Base-by-base conservation (phyloP, 305 asterid species). In the Rubia tinctorum region DNA sequence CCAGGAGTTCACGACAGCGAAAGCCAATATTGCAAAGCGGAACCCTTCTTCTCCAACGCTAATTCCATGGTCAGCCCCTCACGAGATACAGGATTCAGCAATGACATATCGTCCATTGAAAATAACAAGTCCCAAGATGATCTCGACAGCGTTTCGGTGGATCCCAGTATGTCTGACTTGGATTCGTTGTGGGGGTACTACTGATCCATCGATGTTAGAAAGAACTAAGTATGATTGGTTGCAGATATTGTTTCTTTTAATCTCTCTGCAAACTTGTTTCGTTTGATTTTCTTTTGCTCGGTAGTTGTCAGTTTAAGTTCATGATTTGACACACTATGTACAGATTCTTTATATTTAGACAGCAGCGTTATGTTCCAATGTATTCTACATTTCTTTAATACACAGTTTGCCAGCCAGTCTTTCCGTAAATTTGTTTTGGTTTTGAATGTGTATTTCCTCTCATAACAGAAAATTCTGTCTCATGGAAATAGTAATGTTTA, bases 81-180 rank as follows among this genome's bases (percentile, higher is more conserved):
- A 20, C 90, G 85, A 59, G 92, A 89, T 14, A 87, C 91, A 7
- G 90, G 90, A 14, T 74, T 84, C 0, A 87, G 95, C 79, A 82
- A 82, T 10, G 91, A 89, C 69, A 86, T 83, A 67, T 82, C 89
- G 11, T 84, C 91, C 40, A 44, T 75, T 20, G 80, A 76, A 53
- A 75, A 73, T 73, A 80, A 72, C 73, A 83, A 61, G 66, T 10
- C 53, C 39, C 80, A 75, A 69, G 88, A 85, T 60, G 89, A 77
- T 45, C 77, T 84, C 61, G 79, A 81, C 11, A 83, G 81, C 13
- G 60, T 85, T 1, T 43, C 78, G 1, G 84, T 84, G 58, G 79
- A 82, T 40, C 87, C 88, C 0, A 51, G 65, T 61, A 82, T 88
- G 4, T 81, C 88, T 43, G 91, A 86, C 71, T 79, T 88, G 79